These are phyloP conservation scores for Globisporangium cylindrosporum DNA, from an alignment of 352 stramenopile species.

Conservation along the genomic window DNA sequence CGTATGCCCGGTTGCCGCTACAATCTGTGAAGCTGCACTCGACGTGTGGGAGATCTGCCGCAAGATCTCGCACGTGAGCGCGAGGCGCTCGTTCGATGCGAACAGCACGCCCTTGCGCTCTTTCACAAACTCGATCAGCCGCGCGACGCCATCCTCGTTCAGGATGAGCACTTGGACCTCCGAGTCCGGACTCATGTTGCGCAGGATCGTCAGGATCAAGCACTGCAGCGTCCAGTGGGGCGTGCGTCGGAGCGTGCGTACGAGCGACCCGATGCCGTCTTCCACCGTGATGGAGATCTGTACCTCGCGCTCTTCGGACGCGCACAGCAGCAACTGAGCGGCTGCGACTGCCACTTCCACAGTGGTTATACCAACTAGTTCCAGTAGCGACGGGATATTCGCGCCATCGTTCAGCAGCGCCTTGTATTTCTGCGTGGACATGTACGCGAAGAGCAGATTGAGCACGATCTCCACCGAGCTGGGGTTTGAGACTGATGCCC, in stretches of 20 bases:
- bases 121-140: constrained; percentile 46
- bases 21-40: constrained; percentile 31
- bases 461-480: constrained; percentile 40
- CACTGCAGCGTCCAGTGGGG: constrained; percentile 38
- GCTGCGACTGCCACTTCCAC: constrained; percentile 42
- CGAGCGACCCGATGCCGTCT: constrained; percentile 62
- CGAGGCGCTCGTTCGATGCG: constrained; percentile 34
- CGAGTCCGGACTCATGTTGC: constrained; percentile 50
- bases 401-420: constrained; percentile 50
- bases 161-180: constrained; percentile 69
- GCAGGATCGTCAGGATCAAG: constrained; percentile 41
- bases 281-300: constrained; percentile 68
- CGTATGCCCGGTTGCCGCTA: constrained; percentile 36
- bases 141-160: constrained; percentile 36
- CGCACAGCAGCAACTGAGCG: constrained; percentile 40
- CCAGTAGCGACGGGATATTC: constrained; percentile 50
- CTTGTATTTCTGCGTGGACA: constrained; percentile 26
- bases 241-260: constrained; percentile 38
- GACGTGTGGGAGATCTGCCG: constrained; percentile 35
- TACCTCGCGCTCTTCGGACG: constrained; percentile 44
- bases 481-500: constrained; percentile 34
- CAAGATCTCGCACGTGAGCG: constrained; percentile 42
- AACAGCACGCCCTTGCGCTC: constrained; percentile 27
- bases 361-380: constrained; percentile 29
- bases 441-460: constrained; percentile 51